Percentiles rank a stretch among this genome's conserved stretches.
Evolutionary conservation across 495 filamentous ascomycete species (phyloP).

Genomic region (Lasiosphaeris hirsuta): DNA sequence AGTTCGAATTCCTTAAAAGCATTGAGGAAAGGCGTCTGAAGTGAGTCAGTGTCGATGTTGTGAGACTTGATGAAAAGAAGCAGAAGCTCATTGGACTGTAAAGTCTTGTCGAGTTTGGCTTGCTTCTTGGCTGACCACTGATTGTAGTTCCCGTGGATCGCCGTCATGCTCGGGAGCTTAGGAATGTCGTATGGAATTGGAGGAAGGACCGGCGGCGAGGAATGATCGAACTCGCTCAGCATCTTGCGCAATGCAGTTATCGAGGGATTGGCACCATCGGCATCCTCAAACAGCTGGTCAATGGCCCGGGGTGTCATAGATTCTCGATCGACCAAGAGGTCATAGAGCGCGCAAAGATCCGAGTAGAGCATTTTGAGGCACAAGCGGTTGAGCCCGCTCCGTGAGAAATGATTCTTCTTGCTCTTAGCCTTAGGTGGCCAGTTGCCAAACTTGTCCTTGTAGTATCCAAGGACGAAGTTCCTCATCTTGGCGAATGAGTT

Average conservation of each 20-base stretch:
- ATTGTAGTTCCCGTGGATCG: slow-evolving; percentile 58
- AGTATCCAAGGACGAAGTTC: slow-evolving; percentile 70
- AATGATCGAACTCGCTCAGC: slow-evolving; percentile 81
- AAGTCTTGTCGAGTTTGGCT: slow-evolving; percentile 57
- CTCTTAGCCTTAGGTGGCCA: slow-evolving; percentile 91
- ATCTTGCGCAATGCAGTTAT: slow-evolving; percentile 63
- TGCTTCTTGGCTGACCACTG: slow-evolving; percentile 67
- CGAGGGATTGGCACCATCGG: slow-evolving; percentile 35
- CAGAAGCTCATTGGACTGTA: slow-evolving; percentile 75
- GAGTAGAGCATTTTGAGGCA: slow-evolving; percentile 79
- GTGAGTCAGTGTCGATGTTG: slow-evolving; percentile 62
- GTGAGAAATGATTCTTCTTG: slow-evolving; percentile 89
- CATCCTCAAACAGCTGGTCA: slow-evolving; percentile 44
- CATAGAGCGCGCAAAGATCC: slow-evolving; percentile 83
- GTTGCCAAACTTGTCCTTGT: slow-evolving; percentile 78
- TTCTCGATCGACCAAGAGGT: slow-evolving; percentile 77
- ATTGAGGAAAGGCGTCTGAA: slow-evolving; percentile 64
- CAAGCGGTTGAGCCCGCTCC: slow-evolving; percentile 78
- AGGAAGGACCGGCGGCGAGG: slow-evolving; percentile 81
- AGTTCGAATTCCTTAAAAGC: slow-evolving; percentile 81
- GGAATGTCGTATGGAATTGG: slow-evolving; percentile 91
- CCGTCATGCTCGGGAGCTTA: slow-evolving; percentile 64
- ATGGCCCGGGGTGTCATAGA: slow-evolving; percentile 55
- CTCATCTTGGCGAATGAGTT: slow-evolving; percentile 68
- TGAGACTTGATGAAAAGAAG: slow-evolving; percentile 70